phyloP scores from a whole-genome alignment of 768 basidiomycete genomes.

The Pisolithus microcarpus region DNA sequence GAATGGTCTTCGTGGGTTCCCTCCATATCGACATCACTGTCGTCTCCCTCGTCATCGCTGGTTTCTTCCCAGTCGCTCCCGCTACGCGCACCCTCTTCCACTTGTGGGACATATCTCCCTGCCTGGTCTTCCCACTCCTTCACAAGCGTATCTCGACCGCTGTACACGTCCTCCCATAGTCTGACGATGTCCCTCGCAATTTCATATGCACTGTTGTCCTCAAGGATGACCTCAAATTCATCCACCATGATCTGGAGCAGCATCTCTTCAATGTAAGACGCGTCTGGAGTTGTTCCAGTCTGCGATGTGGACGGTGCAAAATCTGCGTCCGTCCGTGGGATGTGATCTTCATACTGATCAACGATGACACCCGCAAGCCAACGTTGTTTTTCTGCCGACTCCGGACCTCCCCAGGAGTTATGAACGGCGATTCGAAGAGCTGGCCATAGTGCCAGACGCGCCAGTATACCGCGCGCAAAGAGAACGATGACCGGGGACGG shows the following conservation, averaged over 20 bases:
- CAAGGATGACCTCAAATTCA: slow-evolving; percentile 78
- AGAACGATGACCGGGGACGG: slow-evolving; percentile 49
- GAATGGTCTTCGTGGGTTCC: too few relatives aligned
- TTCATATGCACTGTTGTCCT: slow-evolving; percentile 74
- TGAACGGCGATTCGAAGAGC: slow-evolving; percentile 81
- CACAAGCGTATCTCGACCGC: slow-evolving; percentile 43
- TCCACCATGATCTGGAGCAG: slow-evolving; percentile 80
- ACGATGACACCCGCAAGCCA: slow-evolving; percentile 82
- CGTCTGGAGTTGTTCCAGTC: slow-evolving; percentile 38
- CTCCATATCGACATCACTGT: slow-evolving; percentile 31
- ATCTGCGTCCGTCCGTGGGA: slow-evolving; percentile 23
- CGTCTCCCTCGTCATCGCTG: slow-evolving; percentile 32
- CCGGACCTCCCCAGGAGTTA: slow-evolving; percentile 81
- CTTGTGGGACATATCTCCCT: slow-evolving; percentile 49
- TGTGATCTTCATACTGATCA: slow-evolving; percentile 63
- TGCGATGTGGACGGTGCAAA: background rate
- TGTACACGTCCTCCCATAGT: slow-evolving; percentile 53
- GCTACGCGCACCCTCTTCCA: slow-evolving; percentile 29
- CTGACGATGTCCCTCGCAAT: slow-evolving; percentile 68
- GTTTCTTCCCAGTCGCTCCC: slow-evolving; percentile 42
- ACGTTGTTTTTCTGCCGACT: slow-evolving; percentile 62
- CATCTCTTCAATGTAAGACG: slow-evolving; percentile 72
- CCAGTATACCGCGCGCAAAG: slow-evolving; percentile 82
- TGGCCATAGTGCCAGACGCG: slow-evolving; percentile 78
- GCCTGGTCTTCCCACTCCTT: slow-evolving; percentile 57